Evolutionary conservation across 176 grass and related monocot genomes (phyloP).

Genomic region (Musa schizocarpa): DNA sequence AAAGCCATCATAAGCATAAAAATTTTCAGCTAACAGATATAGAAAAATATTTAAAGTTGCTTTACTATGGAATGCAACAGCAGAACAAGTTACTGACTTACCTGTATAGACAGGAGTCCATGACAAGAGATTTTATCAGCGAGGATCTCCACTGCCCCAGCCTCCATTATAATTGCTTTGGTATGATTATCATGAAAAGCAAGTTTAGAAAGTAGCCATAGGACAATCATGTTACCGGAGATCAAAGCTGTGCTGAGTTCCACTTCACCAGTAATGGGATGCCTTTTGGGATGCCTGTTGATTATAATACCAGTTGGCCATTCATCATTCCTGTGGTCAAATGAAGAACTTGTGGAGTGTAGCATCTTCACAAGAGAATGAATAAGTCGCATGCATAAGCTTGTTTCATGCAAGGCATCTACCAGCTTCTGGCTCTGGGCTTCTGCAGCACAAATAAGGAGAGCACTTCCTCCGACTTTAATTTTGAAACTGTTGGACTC

Average conservation of each 20-base stretch:
- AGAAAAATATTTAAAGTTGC: not conserved
- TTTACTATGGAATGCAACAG: not conserved
- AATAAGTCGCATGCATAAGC: conserved; percentile 53
- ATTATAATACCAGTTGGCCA: conserved; percentile 73
- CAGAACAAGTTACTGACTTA: conserved; percentile 30
- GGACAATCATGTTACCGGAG: conserved; percentile 83
- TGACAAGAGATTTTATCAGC: conserved; percentile 81
- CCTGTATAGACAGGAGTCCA: conserved; percentile 65
- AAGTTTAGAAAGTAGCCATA: conserved; percentile 89
- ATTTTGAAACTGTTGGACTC: conserved; percentile 63
- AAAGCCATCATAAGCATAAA: not conserved
- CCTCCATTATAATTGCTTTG: conserved; percentile 68
- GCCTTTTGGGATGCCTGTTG: conserved; percentile 51
- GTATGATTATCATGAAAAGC: conserved; percentile 54
- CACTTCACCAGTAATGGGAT: conserved; percentile 38
- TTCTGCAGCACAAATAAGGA: conserved; percentile 85
- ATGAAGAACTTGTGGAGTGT: conserved; percentile 45
- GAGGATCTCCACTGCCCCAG: conserved; percentile 78
- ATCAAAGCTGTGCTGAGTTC: conserved; percentile 59
- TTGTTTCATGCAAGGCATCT: conserved; percentile 67
- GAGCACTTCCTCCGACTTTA: conserved; percentile 82
- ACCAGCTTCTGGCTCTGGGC: conserved; percentile 68
- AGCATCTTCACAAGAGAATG: conserved; percentile 87
- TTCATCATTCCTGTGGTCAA: conserved; percentile 52
- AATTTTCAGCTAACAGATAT: not conserved